Evolutionary conservation across 83 land plant genomes (phyloP), one percentile per base, ranked within the genome.

Genomic region (Isoetes engelmannii): DNA sequence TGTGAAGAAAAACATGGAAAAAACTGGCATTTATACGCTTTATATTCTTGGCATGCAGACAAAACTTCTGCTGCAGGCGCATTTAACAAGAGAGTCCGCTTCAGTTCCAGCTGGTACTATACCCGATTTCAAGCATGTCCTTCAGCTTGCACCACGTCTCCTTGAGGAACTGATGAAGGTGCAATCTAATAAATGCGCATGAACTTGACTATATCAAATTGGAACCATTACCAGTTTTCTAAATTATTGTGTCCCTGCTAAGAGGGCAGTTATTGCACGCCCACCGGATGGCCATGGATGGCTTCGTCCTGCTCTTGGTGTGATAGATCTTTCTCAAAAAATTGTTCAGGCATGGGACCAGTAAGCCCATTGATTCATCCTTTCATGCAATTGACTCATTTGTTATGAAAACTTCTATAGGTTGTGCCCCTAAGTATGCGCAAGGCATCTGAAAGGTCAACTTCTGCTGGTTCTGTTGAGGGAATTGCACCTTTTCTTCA

Each of bases 81-180:
- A 92, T 19, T 77, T 92, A 58, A 85, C 88, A 37, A 87, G 95
- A 63, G 88, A 85, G 60, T 80, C 85, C 9, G 82, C 69, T 12
- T 47, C 69, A 0, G 61, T 92, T 28, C 74, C 97, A 6, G 72
- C 81, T 72, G 67, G 82, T 60, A 63, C 90, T 68, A 69, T 63
- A 48, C 68, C 74, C 47, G 98, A 93, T 75, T 86, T 84, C 54
- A 84, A 72, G 48, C 90, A 69, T 68, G 81, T 93, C 48, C 77
- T 93, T 4, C 84, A 85, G 70, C 82, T 86, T 63, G 83, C 90
- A 48, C 98, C 98, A 63, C 91, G 95, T 44, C 87, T 92, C 69
- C 89, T 92, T 68, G 97, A 92, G 74, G 97, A 92, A 65, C 74
- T 93, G 6, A 76, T 93, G 83, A 93, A 93, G 98, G 98, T 90